A percentile compares a stretch with the other conserved stretches of the same genome.
Conservation (phyloP, 164 flowering plant genomes). For the Cinnamomum chago region DNA sequence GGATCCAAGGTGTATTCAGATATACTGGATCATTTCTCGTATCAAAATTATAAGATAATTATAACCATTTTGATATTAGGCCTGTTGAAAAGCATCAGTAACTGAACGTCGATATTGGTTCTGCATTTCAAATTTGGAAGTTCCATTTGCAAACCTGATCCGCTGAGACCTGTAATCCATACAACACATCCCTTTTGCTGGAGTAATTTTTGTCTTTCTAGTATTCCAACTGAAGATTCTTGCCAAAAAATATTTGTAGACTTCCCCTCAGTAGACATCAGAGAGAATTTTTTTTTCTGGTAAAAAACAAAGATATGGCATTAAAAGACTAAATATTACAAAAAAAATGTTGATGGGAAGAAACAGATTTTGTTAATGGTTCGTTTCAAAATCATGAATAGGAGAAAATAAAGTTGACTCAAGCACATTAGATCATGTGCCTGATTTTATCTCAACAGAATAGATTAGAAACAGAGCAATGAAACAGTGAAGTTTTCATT, state of each 20-base stretch:
- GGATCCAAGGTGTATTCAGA: no score
- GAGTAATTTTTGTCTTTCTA: conserved; percentile 62
- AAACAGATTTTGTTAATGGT: neutral
- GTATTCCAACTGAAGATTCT: conserved; percentile 61
- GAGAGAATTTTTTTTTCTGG: neutral
- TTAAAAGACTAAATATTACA: no score
- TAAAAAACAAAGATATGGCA: neutral
- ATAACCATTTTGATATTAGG: no score
- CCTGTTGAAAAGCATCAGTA: neutral
- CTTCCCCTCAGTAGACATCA: conserved; percentile 41
- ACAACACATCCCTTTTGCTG: conserved; percentile 84
- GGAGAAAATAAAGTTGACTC: neutral
- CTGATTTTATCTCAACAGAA: no score
- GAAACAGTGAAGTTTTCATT: no score
- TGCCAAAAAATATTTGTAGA: conserved; percentile 82
- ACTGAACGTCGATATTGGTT: neutral
- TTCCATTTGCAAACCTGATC: conserved; percentile 58
- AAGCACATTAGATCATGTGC: neutral
- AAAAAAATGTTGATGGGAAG: neutral
- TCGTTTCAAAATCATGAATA: neutral
- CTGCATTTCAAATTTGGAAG: neutral
- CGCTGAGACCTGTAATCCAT: conserved; percentile 94
- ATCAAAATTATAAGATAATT: no score
- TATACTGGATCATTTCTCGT: no score
- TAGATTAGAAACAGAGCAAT: no score